Conservation (phyloP, 2,329 filamentous ascomycete genomes). For the Xylariaceae sp. region DNA sequence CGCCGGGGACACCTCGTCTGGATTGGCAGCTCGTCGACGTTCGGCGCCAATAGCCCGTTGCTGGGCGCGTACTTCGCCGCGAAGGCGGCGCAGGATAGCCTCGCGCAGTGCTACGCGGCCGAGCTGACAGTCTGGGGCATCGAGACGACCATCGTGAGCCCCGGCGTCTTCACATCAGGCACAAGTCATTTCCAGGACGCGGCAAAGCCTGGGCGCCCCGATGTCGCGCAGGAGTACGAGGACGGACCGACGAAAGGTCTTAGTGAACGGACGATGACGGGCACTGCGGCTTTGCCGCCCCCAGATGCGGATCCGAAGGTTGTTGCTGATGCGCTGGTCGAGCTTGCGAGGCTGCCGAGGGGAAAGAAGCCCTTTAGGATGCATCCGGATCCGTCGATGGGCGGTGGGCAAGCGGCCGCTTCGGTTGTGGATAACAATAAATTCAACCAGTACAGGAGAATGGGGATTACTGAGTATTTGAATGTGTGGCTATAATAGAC, state of each 20-base stretch:
- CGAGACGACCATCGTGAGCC: constrained; percentile 23
- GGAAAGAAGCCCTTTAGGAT: constrained; percentile 20
- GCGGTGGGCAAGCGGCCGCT: constrained; percentile 7
- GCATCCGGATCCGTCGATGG: constrained; percentile 10
- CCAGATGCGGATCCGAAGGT: constrained; percentile 14
- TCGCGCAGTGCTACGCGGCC: constrained; percentile 17
- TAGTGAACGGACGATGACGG: constrained; percentile 5
- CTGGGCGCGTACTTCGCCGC: constrained; percentile 19
- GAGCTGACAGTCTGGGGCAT: constrained; percentile 19
- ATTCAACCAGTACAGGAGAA: constrained; percentile 8
- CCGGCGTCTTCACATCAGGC: constrained; percentile 17
- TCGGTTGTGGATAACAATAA: constrained; percentile 17
- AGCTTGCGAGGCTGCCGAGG: constrained; percentile 10
- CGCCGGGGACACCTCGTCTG: constrained; percentile 19
- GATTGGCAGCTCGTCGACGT: constrained; percentile 20
- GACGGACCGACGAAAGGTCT: constrained; percentile 16
- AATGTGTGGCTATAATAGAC: constrained; percentile 3
- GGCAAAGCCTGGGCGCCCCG: neutral
- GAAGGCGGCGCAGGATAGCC: constrained; percentile 18
- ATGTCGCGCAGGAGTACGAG: constrained; percentile 16
- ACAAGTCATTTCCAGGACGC: constrained; percentile 22
- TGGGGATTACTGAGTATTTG: constrained; percentile 15
- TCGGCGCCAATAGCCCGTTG: constrained; percentile 15
- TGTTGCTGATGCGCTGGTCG: constrained; percentile 19
- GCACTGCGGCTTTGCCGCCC: constrained; percentile 12